A percentile compares a stretch with the other conserved stretches of the same genome.
These are phyloP conservation scores for Mychonastes homosphaera DNA, from an alignment of 139 green algal genomes.

Conservation along the genomic window DNA sequence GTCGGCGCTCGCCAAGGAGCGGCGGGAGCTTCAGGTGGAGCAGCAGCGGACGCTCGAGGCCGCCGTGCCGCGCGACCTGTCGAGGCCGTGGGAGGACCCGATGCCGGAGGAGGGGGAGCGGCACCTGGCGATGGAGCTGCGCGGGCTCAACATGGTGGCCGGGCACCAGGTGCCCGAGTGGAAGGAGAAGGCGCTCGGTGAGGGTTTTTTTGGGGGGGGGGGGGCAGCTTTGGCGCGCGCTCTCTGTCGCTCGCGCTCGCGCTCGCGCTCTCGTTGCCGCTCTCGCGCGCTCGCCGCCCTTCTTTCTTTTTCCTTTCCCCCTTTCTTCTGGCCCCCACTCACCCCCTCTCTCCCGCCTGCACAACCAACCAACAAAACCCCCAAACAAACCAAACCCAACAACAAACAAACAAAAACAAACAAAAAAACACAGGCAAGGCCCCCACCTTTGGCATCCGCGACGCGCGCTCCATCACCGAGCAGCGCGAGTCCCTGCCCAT, in stretches of 20 bases:
- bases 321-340: too few species aligned
- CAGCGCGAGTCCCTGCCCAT: conserved; percentile 93
- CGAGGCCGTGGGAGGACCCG: conserved; percentile 89
- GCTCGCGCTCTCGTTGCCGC: too few species aligned
- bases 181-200: conserved; percentile 56
- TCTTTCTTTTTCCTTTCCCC: too few species aligned
- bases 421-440: conserved; percentile 81
- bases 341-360: too few species aligned
- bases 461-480: conserved; percentile 82
- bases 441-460: conserved; percentile 76
- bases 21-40: conserved; percentile 89
- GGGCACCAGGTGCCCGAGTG: conserved; percentile 68
- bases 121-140: conserved; percentile 66
- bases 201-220: too few species aligned
- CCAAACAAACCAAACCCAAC: too few species aligned
- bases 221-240: too few species aligned
- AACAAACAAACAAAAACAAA: too few species aligned
- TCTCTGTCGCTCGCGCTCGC: too few species aligned
- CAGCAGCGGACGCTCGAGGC: conserved; percentile 88
- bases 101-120: conserved; percentile 75
- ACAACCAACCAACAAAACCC: too few species aligned
- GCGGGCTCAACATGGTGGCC: conserved; percentile 38
- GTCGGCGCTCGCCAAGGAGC: conserved; percentile 88
- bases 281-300: too few species aligned
- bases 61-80: conserved; percentile 88